These are phyloP conservation scores for Penicillium longicatenatum DNA, from an alignment of 495 filamentous ascomycete genomes.

Conservation along the genomic window DNA sequence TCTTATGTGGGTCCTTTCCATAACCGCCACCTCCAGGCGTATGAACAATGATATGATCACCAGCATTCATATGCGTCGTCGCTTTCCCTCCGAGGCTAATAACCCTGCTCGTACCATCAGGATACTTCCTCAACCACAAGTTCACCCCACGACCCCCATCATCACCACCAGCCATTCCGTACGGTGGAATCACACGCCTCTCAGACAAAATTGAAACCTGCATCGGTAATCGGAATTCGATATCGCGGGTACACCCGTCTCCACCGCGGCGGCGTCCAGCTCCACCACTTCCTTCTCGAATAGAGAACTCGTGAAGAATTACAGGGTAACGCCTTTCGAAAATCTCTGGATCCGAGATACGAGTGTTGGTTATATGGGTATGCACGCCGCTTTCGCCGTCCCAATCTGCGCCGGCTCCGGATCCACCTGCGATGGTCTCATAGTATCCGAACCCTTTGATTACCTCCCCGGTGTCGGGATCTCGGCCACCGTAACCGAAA, in stretches of 20 bases:
- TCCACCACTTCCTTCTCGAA: constrained; percentile 68
- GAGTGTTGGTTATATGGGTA: constrained; percentile 94
- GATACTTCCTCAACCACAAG: constrained; percentile 50
- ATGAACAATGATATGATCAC: constrained; percentile 74
- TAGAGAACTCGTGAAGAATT: constrained; percentile 73
- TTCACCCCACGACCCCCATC: constrained; percentile 49
- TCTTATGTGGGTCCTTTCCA: constrained; percentile 22
- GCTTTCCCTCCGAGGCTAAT: constrained; percentile 85
- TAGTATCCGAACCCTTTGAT: constrained; percentile 83
- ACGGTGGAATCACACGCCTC: constrained; percentile 77
- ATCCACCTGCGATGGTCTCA: constrained; percentile 90
- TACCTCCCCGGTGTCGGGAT: constrained; percentile 25
- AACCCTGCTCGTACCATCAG: constrained; percentile 50
- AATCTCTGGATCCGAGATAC: constrained; percentile 89
- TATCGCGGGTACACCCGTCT: constrained; percentile 35
- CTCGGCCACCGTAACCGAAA: constrained; percentile 40
- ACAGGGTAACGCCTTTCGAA: constrained; percentile 94
- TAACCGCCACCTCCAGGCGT: constrained; percentile 51
- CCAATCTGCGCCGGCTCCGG: constrained; percentile 79
- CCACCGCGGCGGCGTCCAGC: constrained; percentile 34
- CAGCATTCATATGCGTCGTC: constrained; percentile 73
- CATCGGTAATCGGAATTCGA: constrained; percentile 49
- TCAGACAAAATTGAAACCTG: constrained; percentile 85
- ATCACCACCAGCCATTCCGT: constrained; percentile 79
- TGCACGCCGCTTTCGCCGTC: constrained; percentile 86